Percentiles rank a stretch among this genome's conserved stretches.
Conservation (phyloP, 75 land plant species). For the Chamaecyparis obtusa region DNA sequence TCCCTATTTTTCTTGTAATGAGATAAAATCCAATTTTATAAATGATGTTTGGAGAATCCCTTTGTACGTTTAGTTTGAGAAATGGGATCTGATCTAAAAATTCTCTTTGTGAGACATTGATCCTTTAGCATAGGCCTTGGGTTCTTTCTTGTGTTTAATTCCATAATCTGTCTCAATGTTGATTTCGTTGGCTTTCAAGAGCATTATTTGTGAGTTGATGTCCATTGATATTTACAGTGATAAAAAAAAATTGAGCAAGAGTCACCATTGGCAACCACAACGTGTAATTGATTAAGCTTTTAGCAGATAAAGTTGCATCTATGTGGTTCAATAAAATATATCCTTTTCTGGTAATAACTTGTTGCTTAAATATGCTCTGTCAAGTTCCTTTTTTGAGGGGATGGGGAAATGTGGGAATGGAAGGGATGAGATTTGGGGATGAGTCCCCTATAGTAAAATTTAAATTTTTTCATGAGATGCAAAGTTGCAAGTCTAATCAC, state of each 20-base stretch:
- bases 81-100: not conserved
- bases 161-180: not conserved
- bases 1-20: not conserved
- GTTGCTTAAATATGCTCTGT: not conserved
- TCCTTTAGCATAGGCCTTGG: not conserved
- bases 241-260: not conserved
- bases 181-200: not conserved
- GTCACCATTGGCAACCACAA: not conserved
- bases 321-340: not conserved
- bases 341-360: not conserved
- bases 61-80: not conserved
- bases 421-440: too few relatives aligned
- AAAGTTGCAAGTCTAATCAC: not conserved
- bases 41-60: not conserved
- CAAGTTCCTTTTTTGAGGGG: not conserved
- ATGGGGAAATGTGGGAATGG: too few relatives aligned
- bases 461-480: not conserved
- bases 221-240: not conserved
- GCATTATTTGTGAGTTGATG: not conserved
- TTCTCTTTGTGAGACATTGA: not conserved
- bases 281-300: not conserved
- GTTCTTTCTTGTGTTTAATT: not conserved
- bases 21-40: not conserved
- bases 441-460: not conserved
- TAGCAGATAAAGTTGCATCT: not conserved